These are phyloP conservation scores for Mucor indicus DNA, from an alignment of 371 early-diverging fungal species.

Conservation along the genomic window DNA sequence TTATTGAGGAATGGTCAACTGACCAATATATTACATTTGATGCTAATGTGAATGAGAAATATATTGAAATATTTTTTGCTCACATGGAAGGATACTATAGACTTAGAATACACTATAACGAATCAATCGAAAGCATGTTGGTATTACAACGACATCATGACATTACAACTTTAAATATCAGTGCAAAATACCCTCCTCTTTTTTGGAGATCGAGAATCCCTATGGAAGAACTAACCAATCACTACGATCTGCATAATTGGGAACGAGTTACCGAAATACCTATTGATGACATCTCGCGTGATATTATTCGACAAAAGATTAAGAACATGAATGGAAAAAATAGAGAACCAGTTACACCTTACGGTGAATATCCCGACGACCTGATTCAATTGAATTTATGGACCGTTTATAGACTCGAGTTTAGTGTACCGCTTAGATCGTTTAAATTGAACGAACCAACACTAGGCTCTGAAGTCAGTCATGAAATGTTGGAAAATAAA, in stretches of 20 bases:
- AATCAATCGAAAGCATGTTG: conserved; percentile 13
- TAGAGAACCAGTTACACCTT: neutral
- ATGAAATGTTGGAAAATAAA: conserved; percentile 17
- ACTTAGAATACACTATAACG: conserved; percentile 11
- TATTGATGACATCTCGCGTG: conserved; percentile 5
- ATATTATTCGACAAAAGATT: conserved; percentile 1
- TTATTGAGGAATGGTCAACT: conserved; percentile 28
- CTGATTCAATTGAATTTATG: conserved; percentile 22
- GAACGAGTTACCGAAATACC: conserved; percentile 18
- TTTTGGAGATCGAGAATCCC: conserved; percentile 7
- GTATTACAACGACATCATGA: conserved; percentile 16
- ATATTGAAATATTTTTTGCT: conserved; percentile 24
- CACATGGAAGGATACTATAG: conserved; percentile 19
- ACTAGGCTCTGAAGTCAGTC: too few relatives aligned
- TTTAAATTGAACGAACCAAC: neutral
- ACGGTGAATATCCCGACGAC: conserved; percentile 7
- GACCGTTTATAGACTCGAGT: conserved; percentile 32
- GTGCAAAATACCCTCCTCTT: conserved; percentile 22
- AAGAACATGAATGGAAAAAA: neutral
- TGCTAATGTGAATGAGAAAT: conserved; percentile 19
- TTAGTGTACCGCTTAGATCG: conserved; percentile 11
- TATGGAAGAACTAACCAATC: conserved; percentile 1
- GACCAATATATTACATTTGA: conserved; percentile 18
- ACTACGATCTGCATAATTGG: conserved; percentile 6
- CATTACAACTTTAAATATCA: conserved; percentile 11